Percentiles rank a stretch among this genome's conserved stretches.
phyloP scores from a whole-genome alignment of 257 asterid genomes.

The Leonotis leonurus region DNA sequence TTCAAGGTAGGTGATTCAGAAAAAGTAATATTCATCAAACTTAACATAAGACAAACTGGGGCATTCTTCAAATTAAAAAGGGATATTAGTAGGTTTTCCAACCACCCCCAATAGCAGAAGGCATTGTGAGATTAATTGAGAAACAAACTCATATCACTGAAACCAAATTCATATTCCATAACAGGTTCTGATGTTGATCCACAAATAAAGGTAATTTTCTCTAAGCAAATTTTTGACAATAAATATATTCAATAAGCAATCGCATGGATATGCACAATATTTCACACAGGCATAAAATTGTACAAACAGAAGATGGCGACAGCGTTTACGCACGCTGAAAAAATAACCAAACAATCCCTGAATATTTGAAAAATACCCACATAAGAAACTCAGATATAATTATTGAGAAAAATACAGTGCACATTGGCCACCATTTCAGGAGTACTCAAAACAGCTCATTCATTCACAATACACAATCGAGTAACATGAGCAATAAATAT shows the following conservation, averaged over 20 bases:
- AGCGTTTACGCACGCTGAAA: too few relatives aligned
- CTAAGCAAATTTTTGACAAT: neutral
- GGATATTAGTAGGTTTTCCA: too few relatives aligned
- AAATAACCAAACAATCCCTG: too few relatives aligned
- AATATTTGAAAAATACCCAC: too few relatives aligned
- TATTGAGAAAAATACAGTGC: neutral
- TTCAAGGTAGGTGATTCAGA: too few relatives aligned
- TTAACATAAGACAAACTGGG: neutral
- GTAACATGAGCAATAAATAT: neutral
- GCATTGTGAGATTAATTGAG: neutral
- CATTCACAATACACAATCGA: neutral
- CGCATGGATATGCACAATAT: too few relatives aligned
- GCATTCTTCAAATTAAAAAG: neutral
- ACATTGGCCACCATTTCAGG: neutral
- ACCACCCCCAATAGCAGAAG: neutral
- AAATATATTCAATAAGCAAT: neutral
- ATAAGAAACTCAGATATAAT: too few relatives aligned
- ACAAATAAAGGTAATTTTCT: neutral
- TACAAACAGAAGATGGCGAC: too few relatives aligned
- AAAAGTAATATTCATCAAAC: too few relatives aligned
- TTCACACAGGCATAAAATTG: too few relatives aligned
- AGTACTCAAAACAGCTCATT: neutral
- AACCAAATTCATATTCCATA: neutral
- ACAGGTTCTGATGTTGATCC: neutral
- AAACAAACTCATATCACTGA: neutral